Base-by-base conservation (phyloP, 768 basidiomycete species). In the Xerocomellus intermedius region DNA sequence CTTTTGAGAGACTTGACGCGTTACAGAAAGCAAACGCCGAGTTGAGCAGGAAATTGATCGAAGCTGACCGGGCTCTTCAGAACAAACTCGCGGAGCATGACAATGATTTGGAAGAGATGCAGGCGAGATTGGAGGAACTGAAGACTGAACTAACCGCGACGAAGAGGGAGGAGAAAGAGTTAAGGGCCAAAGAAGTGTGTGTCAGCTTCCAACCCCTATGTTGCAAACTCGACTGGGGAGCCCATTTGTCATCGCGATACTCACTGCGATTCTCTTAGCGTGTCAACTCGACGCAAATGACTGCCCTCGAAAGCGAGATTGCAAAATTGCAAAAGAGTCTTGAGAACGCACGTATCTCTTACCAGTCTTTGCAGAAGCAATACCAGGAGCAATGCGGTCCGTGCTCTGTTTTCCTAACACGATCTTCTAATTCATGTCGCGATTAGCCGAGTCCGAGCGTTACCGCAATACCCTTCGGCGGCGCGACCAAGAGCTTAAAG, bases 161-260 rank as follows among this genome's bases (percentile, higher is more conserved):
- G 5, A 90, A 91, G 69, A 81, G 91, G 38, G 94, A 98, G 64
- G 94, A 98, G 72, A 97, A 98, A 73, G 95, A 98, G 64, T 71
- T 96, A 60, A 79, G 91, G 42, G 77, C 82, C 13, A 95, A 94
- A 70, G 95, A 97, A 77, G 91, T 91, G 55, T 10, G 61, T 73
- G 61, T 42, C 4, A 3, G 41, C 54, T 21, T 39, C 52, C 38
- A 8, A 57, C 26, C 44, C 48, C 36, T 52, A 56, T 42, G 16
- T 54, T 47, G 9, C n/a, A 32, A 45, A 48, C 49, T 47, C 14
- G 37, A 19, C 36, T 56, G 21, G 54, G 38, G 33, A 17, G 4
- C 12, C 33, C 10, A 17, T 14, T 10, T 36, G 22, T 47, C n/a
- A n/a, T 33, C 6, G 16, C n/a, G 36, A 21, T 8, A 14, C 54